A percentile compares a stretch with the other conserved stretches of the same genome.
These are phyloP conservation scores for Sherardia arvensis DNA, from an alignment of 257 asterid species.

Conservation along the genomic window DNA sequence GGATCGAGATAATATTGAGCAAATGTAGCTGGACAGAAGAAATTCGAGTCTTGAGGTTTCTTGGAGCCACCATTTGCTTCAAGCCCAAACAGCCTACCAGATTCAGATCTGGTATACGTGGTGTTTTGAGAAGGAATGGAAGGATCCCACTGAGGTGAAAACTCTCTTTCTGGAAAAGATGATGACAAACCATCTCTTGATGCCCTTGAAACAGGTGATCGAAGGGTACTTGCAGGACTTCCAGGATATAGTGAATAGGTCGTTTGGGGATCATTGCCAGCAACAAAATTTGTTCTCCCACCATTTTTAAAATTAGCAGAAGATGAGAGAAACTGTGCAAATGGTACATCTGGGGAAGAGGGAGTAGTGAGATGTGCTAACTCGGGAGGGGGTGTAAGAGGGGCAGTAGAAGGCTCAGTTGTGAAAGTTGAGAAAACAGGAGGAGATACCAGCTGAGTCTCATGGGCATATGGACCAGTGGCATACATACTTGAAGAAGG, in stretches of 20 bases:
- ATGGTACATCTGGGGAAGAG: constrained; percentile 93
- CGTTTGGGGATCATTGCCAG: constrained; percentile 56
- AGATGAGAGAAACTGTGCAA: constrained; percentile 66
- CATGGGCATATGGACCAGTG: constrained; percentile 85
- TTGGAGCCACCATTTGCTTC: constrained; percentile 35
- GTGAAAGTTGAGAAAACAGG: constrained; percentile 85
- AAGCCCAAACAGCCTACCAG: constrained; percentile 42
- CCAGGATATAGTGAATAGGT: constrained; percentile 64
- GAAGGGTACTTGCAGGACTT: constrained; percentile 58
- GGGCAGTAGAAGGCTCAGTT: constrained; percentile 88
- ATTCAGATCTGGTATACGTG: constrained; percentile 38
- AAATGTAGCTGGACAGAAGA: constrained; percentile 96
- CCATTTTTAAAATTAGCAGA: constrained; percentile 32
- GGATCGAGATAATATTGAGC: constrained; percentile 94
- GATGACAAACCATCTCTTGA: constrained; percentile 31
- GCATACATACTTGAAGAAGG: constrained; percentile 65
- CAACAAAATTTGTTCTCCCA: constrained; percentile 26
- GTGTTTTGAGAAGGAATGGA: constrained; percentile 34
- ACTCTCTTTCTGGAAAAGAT: constrained; percentile 34
- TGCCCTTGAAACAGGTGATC: constrained; percentile 57
- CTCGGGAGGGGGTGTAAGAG: constrained; percentile 83
- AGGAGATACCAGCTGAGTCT: constrained; percentile 76
- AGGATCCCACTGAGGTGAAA: constrained; percentile 47
- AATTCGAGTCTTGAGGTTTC: constrained; percentile 68
- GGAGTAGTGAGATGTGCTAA: constrained; percentile 81